phyloP scores from a whole-genome alignment of 2,329 filamentous ascomycete genomes.

The Mycogone perniciosa region DNA sequence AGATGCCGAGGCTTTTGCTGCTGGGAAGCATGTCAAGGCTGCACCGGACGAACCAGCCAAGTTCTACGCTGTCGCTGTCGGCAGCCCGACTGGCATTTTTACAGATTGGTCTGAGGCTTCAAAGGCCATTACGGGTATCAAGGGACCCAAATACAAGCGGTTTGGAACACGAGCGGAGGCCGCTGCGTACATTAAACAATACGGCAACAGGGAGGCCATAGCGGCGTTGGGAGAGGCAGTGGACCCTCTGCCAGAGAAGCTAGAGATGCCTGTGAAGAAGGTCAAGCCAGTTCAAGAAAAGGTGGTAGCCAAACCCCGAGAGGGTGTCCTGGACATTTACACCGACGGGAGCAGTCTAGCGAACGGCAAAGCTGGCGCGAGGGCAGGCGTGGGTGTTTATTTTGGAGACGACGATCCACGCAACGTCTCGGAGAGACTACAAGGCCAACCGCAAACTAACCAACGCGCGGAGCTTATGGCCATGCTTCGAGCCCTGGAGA shows the following conservation, averaged over 20 bases:
- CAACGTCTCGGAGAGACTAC: conserved; percentile 69
- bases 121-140: conserved; percentile 66
- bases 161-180: conserved; percentile 67
- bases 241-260: conserved; percentile 10
- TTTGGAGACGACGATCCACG: conserved; percentile 53
- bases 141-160: conserved; percentile 63
- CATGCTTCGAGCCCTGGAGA: conserved; percentile 74
- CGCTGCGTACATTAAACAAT: conserved; percentile 61
- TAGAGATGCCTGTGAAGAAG: conserved; percentile 18
- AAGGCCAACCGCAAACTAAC: conserved; percentile 76
- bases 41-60: conserved; percentile 37
- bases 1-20: conserved; percentile 74
- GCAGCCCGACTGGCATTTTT: conserved; percentile 54
- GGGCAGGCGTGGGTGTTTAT: conserved; percentile 57
- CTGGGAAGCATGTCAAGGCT: conserved; percentile 44
- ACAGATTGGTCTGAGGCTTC: conserved; percentile 62
- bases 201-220: conserved; percentile 39
- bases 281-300: conserved; percentile 21
- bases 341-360: conserved; percentile 57
- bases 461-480: conserved; percentile 93
- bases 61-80: conserved; percentile 57
- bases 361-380: conserved; percentile 51
- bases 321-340: conserved; percentile 39
- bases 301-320: conserved; percentile 6
- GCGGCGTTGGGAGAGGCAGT: conserved; percentile 31